Evolutionary conservation across 306 rosid species (phyloP).

Genomic region (Corylus americana): DNA sequence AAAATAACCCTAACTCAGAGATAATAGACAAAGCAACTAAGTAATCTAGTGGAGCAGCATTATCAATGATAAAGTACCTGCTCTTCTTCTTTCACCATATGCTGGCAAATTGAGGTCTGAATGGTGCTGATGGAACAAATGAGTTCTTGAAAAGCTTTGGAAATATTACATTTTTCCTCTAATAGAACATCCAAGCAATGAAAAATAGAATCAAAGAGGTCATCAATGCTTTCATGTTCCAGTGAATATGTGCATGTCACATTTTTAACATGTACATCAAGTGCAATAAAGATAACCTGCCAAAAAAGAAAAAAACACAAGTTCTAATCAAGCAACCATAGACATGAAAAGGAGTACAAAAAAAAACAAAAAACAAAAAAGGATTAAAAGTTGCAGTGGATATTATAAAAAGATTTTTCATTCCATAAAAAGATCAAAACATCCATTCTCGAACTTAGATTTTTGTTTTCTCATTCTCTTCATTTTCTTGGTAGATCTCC

Average conservation of each 20-base stretch:
- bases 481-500: neutral
- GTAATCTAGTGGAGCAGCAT: constrained; percentile 18
- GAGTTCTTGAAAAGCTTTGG: constrained; percentile 70
- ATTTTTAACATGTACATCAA: constrained; percentile 69
- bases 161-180: constrained; percentile 38
- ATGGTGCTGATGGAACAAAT: constrained; percentile 63
- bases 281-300: constrained; percentile 76
- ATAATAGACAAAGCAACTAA: constrained; percentile 18
- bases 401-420: neutral
- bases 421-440: neutral
- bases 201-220: constrained; percentile 59
- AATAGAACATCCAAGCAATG: constrained; percentile 52
- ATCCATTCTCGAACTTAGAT: neutral
- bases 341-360: neutral
- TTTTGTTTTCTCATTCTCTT: neutral
- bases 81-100: constrained; percentile 92
- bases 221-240: constrained; percentile 64
- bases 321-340: constrained; percentile 1
- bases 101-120: constrained; percentile 57
- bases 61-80: constrained; percentile 49
- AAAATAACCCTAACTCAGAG: constrained; percentile 18
- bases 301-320: constrained; percentile 15
- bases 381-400: neutral
- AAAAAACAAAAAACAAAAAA: neutral
- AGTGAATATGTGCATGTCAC: constrained; percentile 68